These are phyloP conservation scores for Posidonia oceanica DNA, from an alignment of 116 monocot species.

Conservation along the genomic window DNA sequence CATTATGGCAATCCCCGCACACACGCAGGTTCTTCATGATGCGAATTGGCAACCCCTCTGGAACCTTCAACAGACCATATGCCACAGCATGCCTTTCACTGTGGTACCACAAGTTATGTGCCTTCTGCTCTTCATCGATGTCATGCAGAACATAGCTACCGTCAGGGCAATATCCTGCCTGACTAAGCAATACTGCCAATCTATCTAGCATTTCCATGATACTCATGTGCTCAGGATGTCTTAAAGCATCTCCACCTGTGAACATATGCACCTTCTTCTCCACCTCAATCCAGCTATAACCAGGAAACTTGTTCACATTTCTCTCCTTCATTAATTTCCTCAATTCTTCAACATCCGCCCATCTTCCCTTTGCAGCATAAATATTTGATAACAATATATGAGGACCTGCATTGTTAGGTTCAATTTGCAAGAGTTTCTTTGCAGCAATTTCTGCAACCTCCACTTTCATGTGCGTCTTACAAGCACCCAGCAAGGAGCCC, in stretches of 20 bases:
- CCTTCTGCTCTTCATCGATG: slow-evolving; percentile 78
- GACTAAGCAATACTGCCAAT: slow-evolving; percentile 37
- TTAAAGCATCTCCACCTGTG: slow-evolving; percentile 39
- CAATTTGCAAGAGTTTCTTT: slow-evolving; percentile 45
- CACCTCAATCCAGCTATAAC: slow-evolving; percentile 73
- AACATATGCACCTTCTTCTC: slow-evolving; percentile 68
- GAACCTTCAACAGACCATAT: slow-evolving; percentile 61
- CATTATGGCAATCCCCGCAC: slow-evolving; percentile 76
- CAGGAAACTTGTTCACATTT: slow-evolving; percentile 61
- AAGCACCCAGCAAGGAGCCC: slow-evolving; percentile 71
- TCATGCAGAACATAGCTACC: slow-evolving; percentile 72
- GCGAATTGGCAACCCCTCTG: slow-evolving; percentile 51
- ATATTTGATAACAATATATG: slow-evolving; percentile 68
- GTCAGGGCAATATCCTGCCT: slow-evolving; percentile 68
- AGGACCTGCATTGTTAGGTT: slow-evolving; percentile 64
- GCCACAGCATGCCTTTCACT: slow-evolving; percentile 78
- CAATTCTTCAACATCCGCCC: slow-evolving; percentile 51
- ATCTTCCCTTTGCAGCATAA: slow-evolving; percentile 58
- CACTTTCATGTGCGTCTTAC: slow-evolving; percentile 57
- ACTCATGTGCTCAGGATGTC: slow-evolving; percentile 41
- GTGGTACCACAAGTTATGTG: slow-evolving; percentile 42
- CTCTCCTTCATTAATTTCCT: slow-evolving; percentile 46
- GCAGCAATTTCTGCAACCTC: slow-evolving; percentile 60
- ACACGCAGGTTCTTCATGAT: slow-evolving; percentile 74
- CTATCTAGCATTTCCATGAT: slow-evolving; percentile 42